Percentiles rank a stretch among this genome's conserved stretches.
Conservation (phyloP, 495 filamentous ascomycete genomes). For the Xylaria venustula region DNA sequence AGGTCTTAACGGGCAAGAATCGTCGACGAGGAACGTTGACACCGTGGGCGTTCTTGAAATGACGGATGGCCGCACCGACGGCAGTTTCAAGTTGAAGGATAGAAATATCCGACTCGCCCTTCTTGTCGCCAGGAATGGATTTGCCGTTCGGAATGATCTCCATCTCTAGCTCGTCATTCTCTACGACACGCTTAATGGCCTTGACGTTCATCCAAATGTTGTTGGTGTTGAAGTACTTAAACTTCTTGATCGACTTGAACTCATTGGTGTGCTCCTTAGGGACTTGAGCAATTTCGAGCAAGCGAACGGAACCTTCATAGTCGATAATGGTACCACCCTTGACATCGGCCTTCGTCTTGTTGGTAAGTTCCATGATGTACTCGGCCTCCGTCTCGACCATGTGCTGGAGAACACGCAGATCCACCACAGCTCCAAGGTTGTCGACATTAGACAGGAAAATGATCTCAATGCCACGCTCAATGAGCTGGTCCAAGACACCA, state of each 20-base stretch:
- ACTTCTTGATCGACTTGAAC: slow-evolving; percentile 99
- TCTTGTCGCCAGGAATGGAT: slow-evolving; percentile 97
- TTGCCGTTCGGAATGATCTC: slow-evolving; percentile 99
- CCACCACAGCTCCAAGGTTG: slow-evolving; percentile 96
- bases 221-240: slow-evolving; percentile 99
- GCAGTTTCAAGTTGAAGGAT: slow-evolving; percentile 99
- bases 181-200: slow-evolving; percentile 97
- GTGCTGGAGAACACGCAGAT: slow-evolving; percentile 96
- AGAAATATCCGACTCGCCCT: slow-evolving; percentile 96
- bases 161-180: slow-evolving; percentile 98
- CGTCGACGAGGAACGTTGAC: slow-evolving; percentile 97
- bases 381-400: slow-evolving; percentile 95
- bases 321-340: slow-evolving; percentile 99
- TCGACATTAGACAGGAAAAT: slow-evolving; percentile 99
- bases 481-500: slow-evolving; percentile 92
- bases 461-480: slow-evolving; percentile 91
- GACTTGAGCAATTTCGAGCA: slow-evolving; percentile 99
- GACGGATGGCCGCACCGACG: slow-evolving; percentile 96
- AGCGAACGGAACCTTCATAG: slow-evolving; percentile 92
- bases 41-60: slow-evolving; percentile 97
- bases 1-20: slow-evolving; percentile 99
- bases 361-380: slow-evolving; percentile 99
- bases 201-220: slow-evolving; percentile 99
- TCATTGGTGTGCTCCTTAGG: slow-evolving; percentile 99
- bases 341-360: slow-evolving; percentile 99